Base-by-base conservation (phyloP, 2,329 filamentous ascomycete species). In the Pyrenochaeta sp. region DNA sequence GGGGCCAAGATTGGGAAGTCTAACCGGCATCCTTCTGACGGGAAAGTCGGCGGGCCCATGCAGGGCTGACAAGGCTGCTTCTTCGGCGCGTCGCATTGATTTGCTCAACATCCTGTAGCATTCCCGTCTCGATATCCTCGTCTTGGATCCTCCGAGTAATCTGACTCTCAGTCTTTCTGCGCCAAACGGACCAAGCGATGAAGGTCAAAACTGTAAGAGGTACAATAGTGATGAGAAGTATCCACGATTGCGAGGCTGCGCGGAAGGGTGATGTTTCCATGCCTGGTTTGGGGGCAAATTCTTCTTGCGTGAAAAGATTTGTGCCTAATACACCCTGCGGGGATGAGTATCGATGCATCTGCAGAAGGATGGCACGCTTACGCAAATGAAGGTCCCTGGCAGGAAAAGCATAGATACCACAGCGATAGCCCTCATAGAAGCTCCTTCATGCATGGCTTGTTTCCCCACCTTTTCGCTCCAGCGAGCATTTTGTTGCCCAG, bases 391-490 rank as follows among this genome's bases (percentile, higher is more conserved):
- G 4, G 39, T 22, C 4, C 39, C 48, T 28, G 55, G 58, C 7
- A 58, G 46, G 24, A 59, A 52, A 2, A 30, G 13, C 27, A 52
- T 59, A n/a, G 37, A 39, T 5, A 59, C 39, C 15, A 54, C 34
- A 8, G 58, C 50, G n/a, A 61, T 54, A 19, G 50, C 54, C 19
- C 40, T 34, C 54, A 58, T 61, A 8, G 48, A 58, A 2, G 58
- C 54, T 24, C 58, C 47, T 36, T 61, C 58, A n/a, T 51, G 46
- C 54, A 61, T 54, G 9, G 58, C 44, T 19, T 58, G 58, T 25
- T 13, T 54, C 3, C 50, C 58, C 30, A 61, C 50, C 13, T 54
- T 58, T 8, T 56, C 52, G 19, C 49, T 51, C 52, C 52, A 56
- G 13, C 48, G 45, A 7, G 53, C 54, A 24, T 49, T 61, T 42